These are phyloP conservation scores for Microcera coccophila DNA, from an alignment of 2,329 filamentous ascomycete genomes.

Conservation along the genomic window DNA sequence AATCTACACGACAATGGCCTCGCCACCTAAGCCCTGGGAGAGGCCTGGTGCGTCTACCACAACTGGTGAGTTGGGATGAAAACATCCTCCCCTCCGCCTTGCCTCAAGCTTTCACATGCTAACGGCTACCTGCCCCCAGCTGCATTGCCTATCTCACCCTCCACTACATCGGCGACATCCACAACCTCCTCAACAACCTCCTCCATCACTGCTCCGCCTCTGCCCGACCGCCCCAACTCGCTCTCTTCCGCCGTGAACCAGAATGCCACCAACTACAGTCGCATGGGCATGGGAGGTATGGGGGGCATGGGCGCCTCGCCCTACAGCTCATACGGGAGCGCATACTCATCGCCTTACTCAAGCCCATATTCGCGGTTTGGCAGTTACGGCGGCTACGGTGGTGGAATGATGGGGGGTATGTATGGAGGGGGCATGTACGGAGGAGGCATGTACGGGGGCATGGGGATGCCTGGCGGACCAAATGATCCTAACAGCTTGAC, in stretches of 20 bases:
- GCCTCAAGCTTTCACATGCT: conserved; percentile 20
- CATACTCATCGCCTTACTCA: conserved; percentile 39
- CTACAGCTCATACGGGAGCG: conserved; percentile 41
- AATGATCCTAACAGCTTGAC: conserved; percentile 93
- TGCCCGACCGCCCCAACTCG: conserved; percentile 77
- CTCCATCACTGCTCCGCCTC: conserved; percentile 54
- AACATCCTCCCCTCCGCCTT: conserved; percentile 3
- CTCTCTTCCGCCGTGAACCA: conserved; percentile 78
- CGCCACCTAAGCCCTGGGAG: conserved; percentile 98
- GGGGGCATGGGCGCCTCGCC: conserved; percentile 46
- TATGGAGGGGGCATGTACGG: conserved; percentile 37
- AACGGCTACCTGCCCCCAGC: conserved; percentile 23
- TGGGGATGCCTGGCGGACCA: conserved; percentile 47
- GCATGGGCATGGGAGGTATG: conserved; percentile 41
- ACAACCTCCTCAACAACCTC: conserved; percentile 36
- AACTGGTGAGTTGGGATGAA: conserved; percentile 44
- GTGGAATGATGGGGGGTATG: conserved; percentile 41
- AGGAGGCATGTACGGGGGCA: conserved; percentile 45
- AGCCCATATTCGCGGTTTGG: conserved; percentile 44
- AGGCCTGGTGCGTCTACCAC: conserved; percentile 60
- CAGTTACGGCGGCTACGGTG: conserved; percentile 39
- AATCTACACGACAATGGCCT: conserved; percentile 51
- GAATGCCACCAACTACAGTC: conserved; percentile 79
- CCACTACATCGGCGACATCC: conserved; percentile 40
- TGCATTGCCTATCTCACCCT: conserved; percentile 41